These are phyloP conservation scores for Hortaea sp. DNA, from an alignment of 2,329 filamentous ascomycete species.

Conservation along the genomic window DNA sequence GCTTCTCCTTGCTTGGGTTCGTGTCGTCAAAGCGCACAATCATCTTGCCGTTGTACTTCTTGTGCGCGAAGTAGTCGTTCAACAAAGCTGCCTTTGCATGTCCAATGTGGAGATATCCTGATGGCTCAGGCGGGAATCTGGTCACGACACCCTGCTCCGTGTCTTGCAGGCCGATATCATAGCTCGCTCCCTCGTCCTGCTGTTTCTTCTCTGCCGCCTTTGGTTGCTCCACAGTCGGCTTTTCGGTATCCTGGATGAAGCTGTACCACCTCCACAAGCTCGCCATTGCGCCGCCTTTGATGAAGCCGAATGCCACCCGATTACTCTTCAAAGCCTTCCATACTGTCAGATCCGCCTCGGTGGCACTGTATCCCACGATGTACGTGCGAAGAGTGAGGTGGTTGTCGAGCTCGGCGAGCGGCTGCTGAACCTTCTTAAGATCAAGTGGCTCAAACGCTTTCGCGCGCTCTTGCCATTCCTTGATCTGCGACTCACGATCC, in stretches of 20 bases:
- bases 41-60: conserved; percentile 83
- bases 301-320: conserved; percentile 68
- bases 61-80: conserved; percentile 94
- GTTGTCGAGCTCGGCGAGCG: conserved; percentile 69
- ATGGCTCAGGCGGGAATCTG: conserved; percentile 88
- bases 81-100: conserved; percentile 90
- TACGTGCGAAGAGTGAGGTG: conserved; percentile 81
- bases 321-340: conserved; percentile 79
- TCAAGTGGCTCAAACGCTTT: conserved; percentile 49
- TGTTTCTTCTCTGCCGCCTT: conserved; percentile 39
- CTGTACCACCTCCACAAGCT: conserved; percentile 82
- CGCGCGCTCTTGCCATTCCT: conserved; percentile 48
- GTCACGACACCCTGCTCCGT: conserved; percentile 84
- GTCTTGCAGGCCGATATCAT: conserved; percentile 77
- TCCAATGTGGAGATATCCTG: conserved; percentile 89
- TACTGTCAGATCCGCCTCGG: conserved; percentile 67
- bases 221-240: conserved; percentile 54
- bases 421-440: conserved; percentile 69
- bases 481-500: conserved; percentile 20
- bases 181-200: conserved; percentile 70
- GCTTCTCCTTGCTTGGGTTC: conserved; percentile 93
- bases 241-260: conserved; percentile 68
- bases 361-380: conserved; percentile 69
- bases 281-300: conserved; percentile 65
- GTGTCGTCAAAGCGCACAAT: conserved; percentile 94